A percentile compares a stretch with the other conserved stretches of the same genome.
phyloP scores from a whole-genome alignment of 495 filamentous ascomycete species.

The Tuber melanosporum region DNA sequence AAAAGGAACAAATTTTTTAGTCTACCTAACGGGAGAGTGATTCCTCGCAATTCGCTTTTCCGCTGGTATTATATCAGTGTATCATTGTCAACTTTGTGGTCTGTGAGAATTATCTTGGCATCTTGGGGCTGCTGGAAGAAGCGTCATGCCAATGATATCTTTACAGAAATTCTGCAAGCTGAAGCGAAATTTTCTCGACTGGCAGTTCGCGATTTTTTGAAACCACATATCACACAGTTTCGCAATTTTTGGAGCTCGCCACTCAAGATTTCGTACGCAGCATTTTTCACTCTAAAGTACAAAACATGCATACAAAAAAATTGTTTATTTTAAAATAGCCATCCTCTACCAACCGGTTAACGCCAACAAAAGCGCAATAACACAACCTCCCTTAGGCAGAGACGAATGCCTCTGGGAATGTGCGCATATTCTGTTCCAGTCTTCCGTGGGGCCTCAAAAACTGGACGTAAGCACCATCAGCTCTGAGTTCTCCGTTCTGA shows the following conservation, averaged over 20 bases:
- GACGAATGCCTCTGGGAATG: slow-evolving; percentile 83
- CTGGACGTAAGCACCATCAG: slow-evolving; percentile 97
- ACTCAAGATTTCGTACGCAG: neutral
- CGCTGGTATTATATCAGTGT: neutral
- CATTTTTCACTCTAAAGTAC: neutral
- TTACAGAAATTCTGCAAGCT: neutral
- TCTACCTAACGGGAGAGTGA: neutral
- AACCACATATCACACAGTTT: neutral
- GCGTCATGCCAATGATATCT: neutral
- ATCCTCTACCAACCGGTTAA: neutral
- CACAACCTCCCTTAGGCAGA: slow-evolving; percentile 2
- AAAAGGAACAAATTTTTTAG: neutral
- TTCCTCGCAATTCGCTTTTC: neutral
- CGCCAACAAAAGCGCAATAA: neutral
- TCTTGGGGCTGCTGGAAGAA: neutral
- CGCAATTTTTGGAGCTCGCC: neutral
- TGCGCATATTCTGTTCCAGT: slow-evolving; percentile 74
- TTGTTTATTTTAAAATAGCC: neutral
- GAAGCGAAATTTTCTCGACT: neutral
- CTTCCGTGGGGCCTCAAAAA: slow-evolving; percentile 85
- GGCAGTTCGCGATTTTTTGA: neutral
- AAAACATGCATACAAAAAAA: neutral
- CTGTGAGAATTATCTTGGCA: neutral
- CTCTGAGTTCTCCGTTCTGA: slow-evolving; percentile 74
- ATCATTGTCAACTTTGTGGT: neutral